phyloP scores from a whole-genome alignment of 768 basidiomycete species.

The Lactifluus rugatus region DNA sequence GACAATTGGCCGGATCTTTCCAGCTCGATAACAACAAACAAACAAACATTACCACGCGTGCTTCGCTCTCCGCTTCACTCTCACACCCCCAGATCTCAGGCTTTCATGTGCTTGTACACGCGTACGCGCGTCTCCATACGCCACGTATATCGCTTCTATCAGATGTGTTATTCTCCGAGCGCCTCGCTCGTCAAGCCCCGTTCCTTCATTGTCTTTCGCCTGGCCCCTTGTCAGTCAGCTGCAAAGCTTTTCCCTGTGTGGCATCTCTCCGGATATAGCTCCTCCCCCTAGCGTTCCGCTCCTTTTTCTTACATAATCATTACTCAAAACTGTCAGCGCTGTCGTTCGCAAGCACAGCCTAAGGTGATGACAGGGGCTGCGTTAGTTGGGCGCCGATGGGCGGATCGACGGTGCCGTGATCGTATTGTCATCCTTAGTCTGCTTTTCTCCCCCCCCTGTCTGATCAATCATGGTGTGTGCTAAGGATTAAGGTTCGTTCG shows the following conservation, averaged over 20 bases:
- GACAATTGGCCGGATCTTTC: conserved; percentile 16
- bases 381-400: conserved; percentile 17
- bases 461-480: not conserved
- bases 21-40: not conserved
- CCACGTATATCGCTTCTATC: conserved; percentile 18
- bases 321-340: not conserved
- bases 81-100: conserved; percentile 5
- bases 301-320: not conserved
- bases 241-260: not conserved
- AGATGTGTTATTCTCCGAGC: conserved; percentile 13
- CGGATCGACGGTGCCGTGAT: conserved; percentile 17
- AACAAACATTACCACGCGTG: not conserved
- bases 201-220: not conserved
- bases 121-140: conserved; percentile 10
- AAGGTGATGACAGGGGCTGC: conserved; percentile 11
- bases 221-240: not conserved
- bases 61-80: not conserved
- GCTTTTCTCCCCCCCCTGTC: not conserved
- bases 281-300: not conserved
- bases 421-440: not conserved
- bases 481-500: conserved; percentile 5
- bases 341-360: not conserved
- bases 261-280: not conserved
- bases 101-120: conserved; percentile 14
- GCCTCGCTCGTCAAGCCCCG: conserved; percentile 11